A percentile compares a stretch with the other conserved stretches of the same genome.
These are phyloP conservation scores for Sordariomycetes sp. DNA, from an alignment of 2,329 filamentous ascomycete genomes.

Conservation along the genomic window DNA sequence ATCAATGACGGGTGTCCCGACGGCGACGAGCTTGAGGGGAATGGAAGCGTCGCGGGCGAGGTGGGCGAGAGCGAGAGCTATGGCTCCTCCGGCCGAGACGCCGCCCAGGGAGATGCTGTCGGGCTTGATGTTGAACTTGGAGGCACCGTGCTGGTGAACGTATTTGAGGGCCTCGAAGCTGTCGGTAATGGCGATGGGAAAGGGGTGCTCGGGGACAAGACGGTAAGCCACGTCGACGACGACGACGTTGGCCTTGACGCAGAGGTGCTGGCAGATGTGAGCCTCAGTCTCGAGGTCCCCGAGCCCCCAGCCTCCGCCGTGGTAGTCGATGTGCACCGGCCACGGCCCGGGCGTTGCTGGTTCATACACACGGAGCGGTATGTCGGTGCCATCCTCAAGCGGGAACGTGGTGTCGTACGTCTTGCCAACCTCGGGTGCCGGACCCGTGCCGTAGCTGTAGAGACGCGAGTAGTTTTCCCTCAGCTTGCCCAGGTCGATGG, in stretches of 20 bases:
- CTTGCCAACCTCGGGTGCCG: slow-evolving; percentile 27
- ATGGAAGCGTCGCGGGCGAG: slow-evolving; percentile 27
- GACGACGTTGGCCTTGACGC: slow-evolving; percentile 28
- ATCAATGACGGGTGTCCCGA: slow-evolving; percentile 29
- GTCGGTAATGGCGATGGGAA: slow-evolving; percentile 39
- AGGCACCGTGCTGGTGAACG: slow-evolving; percentile 21
- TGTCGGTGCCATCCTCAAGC: slow-evolving; percentile 17
- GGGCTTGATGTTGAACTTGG: slow-evolving; percentile 25
- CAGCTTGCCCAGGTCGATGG: slow-evolving; percentile 27
- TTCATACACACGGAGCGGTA: slow-evolving; percentile 32
- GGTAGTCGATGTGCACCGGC: slow-evolving; percentile 38
- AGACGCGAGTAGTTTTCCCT: slow-evolving; percentile 31
- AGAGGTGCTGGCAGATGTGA: slow-evolving; percentile 38
- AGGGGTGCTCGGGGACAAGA: slow-evolving; percentile 38
- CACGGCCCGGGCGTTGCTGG: slow-evolving; percentile 23
- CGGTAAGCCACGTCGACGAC: slow-evolving; percentile 44
- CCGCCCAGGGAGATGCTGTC: slow-evolving; percentile 32
- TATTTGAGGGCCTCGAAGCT: slow-evolving; percentile 34
- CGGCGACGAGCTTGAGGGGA: slow-evolving; percentile 25
- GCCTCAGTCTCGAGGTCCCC: slow-evolving; percentile 40
- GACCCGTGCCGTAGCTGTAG: slow-evolving; percentile 33
- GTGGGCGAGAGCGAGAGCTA: slow-evolving; percentile 27
- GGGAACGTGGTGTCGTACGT: slow-evolving; percentile 26
- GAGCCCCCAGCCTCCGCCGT: slow-evolving; percentile 40
- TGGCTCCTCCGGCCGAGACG: slow-evolving; percentile 32